These are phyloP conservation scores for Spironucleus salmonicida DNA, from an alignment of 208 protist genomes.

Conservation along the genomic window DNA sequence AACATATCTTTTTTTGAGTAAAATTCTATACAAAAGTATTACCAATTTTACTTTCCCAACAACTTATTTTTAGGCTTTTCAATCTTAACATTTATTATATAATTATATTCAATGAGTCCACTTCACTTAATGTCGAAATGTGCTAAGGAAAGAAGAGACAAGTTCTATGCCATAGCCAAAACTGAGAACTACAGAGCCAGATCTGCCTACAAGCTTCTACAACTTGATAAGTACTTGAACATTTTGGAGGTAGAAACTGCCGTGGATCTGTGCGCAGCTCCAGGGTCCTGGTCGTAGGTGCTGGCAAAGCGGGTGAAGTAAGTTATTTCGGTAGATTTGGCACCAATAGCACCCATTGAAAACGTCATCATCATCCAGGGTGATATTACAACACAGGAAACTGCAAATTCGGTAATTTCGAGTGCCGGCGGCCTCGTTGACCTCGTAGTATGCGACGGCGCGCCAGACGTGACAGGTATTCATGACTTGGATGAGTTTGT, in stretches of 20 bases:
- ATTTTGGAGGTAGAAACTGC: constrained; percentile 73
- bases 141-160: constrained; percentile 84
- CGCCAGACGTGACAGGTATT: constrained; percentile 44
- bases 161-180: constrained; percentile 98
- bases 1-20: not conserved
- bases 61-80: not conserved
- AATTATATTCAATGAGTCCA: not conserved
- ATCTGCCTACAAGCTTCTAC: constrained; percentile 96
- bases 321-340: constrained; percentile 73
- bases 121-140: not conserved
- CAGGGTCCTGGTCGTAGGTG: constrained; percentile 70
- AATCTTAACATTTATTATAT: not conserved
- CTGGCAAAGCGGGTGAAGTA: constrained; percentile 42
- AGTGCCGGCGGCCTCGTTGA: constrained; percentile 8
- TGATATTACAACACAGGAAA: constrained; percentile 34
- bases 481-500: constrained; percentile 44
- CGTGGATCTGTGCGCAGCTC: constrained; percentile 94
- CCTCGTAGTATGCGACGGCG: constrained; percentile 38
- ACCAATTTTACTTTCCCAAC: not conserved
- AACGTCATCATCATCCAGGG: constrained; percentile 59
- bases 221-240: constrained; percentile 88
- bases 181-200: constrained; percentile 84
- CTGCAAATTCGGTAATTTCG: constrained; percentile 23
- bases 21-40: not conserved
- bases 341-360: constrained; percentile 80